Conservation (phyloP, 2,329 filamentous ascomycete species). For the Coccinonectria pachysandricola region DNA sequence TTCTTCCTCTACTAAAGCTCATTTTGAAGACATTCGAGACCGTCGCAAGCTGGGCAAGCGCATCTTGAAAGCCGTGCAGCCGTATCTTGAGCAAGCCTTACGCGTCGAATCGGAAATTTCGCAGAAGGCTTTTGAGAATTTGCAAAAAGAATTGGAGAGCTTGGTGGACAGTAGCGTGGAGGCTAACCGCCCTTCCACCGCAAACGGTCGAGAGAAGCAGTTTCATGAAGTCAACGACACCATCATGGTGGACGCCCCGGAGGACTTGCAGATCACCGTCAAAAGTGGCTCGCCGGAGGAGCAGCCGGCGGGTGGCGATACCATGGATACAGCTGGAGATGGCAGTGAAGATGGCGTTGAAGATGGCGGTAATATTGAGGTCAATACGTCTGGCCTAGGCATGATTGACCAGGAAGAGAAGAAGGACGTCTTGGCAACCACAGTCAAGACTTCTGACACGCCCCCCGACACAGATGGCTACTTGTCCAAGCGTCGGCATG, state of each 20-base stretch:
- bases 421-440: conserved; percentile 14
- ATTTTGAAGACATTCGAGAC: conserved; percentile 62
- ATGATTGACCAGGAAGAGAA: conserved; percentile 18
- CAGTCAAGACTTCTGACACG: conserved; percentile 27
- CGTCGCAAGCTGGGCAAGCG: conserved; percentile 78
- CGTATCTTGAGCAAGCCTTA: conserved; percentile 64
- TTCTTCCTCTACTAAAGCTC: conserved; percentile 41
- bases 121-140: conserved; percentile 56
- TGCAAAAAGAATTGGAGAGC: conserved; percentile 63
- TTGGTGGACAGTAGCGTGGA: conserved; percentile 61
- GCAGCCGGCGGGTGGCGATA: conserved; percentile 24
- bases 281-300: conserved; percentile 19
- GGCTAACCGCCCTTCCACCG: conserved; percentile 33
- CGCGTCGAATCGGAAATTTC: conserved; percentile 74
- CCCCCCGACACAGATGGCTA: conserved; percentile 41
- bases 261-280: conserved; percentile 36
- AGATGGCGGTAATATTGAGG: conserved; percentile 34
- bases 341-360: conserved; percentile 26
- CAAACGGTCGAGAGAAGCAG: conserved; percentile 25
- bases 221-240: conserved; percentile 34
- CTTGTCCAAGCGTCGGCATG: conserved; percentile 18
- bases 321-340: conserved; percentile 19
- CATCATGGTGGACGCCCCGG: conserved; percentile 40
- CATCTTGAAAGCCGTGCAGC: conserved; percentile 75
- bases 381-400: conserved; percentile 31